Conservation (phyloP, 495 filamentous ascomycete species). For the Amorphotheca resinae region DNA sequence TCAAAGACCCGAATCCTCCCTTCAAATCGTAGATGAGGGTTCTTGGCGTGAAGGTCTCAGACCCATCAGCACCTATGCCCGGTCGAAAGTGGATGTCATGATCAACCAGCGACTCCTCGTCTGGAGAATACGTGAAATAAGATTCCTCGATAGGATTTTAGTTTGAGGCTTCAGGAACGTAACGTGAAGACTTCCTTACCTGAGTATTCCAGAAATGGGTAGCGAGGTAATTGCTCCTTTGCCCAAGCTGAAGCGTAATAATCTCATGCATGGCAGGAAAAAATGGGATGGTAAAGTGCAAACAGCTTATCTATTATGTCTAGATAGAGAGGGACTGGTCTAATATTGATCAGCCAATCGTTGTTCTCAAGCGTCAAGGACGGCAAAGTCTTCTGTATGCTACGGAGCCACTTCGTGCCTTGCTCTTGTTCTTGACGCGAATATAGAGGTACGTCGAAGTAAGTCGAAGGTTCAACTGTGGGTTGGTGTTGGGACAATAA, state of each 20-base stretch:
- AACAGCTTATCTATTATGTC: too few species aligned
- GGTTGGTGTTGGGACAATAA: too few species aligned
- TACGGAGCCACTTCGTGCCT: too few species aligned
- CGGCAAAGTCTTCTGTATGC: too few species aligned
- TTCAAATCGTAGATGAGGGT: conserved; percentile 94
- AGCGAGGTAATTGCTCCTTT: conserved; percentile 86
- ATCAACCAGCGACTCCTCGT: conserved; percentile 59
- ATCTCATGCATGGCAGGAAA: conserved; percentile 74
- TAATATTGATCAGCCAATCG: too few species aligned
- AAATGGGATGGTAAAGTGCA: too few species aligned
- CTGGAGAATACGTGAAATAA: conserved; percentile 80
- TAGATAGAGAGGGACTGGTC: too few species aligned
- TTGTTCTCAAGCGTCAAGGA: too few species aligned
- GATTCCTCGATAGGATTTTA: conserved; percentile 55
- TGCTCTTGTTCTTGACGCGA: too few species aligned
- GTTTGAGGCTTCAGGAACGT: neutral
- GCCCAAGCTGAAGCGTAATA: conserved; percentile 84
- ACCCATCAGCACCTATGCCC: conserved; percentile 68
- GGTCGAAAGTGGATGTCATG: conserved; percentile 89
- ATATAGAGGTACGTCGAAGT: too few species aligned
- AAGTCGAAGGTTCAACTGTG: too few species aligned
- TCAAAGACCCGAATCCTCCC: conserved; percentile 75
- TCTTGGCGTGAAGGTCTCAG: conserved; percentile 85
- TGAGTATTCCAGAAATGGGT: conserved; percentile 98
- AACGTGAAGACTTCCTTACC: conserved; percentile 17